Base-by-base conservation (phyloP, 768 basidiomycete genomes). In the Hortiboletus flavorubellus region DNA sequence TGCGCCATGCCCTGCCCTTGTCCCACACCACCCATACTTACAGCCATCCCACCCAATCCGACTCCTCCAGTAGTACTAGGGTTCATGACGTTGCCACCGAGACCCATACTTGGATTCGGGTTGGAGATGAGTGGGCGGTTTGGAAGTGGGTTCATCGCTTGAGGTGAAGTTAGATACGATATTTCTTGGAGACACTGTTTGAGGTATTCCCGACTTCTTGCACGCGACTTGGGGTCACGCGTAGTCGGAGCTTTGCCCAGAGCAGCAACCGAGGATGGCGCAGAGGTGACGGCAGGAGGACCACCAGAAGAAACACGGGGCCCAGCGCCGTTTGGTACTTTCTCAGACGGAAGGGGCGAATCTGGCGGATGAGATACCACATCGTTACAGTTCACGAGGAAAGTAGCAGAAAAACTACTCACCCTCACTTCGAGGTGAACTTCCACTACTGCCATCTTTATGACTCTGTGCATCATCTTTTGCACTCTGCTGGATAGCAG, bases 121-220 rank as follows among this genome's bases (percentile, higher is more conserved):
- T 84, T 89, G 41, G 72, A 76, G 49, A 79, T 71, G 53, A 93
- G 77, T 3, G 91, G 89, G 63, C 92, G 84, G 56, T 93, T 90
- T 3, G 93, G 93, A 48, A 98, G 78, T 42, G 97, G 97, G 69
- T 99, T 99, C 82, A 98, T 88, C 7, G 97, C 95, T 70, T 97
- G 91, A 1, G 93, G 87, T 0, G 96, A 98, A 2, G 97, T 99
- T 51, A 99, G 78, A 73, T 99, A 99, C 12, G 92, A 91, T 61
- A 99, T 91, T 78, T 99, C 97, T 75, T 98, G 97, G 26, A 99
- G 78, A 73, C 97, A 98, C 86, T 99, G 96, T 73, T 98, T 99
- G 63, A 99, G 81, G 71, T 98, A 99, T 59, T 99, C 97, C 52
- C 95, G 80, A 74, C 93, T 95, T 54, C 93, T 81, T 41, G 95